phyloP scores from a whole-genome alignment of 2,329 filamentous ascomycete genomes.

The Ophiocordyceps unilateralis region DNA sequence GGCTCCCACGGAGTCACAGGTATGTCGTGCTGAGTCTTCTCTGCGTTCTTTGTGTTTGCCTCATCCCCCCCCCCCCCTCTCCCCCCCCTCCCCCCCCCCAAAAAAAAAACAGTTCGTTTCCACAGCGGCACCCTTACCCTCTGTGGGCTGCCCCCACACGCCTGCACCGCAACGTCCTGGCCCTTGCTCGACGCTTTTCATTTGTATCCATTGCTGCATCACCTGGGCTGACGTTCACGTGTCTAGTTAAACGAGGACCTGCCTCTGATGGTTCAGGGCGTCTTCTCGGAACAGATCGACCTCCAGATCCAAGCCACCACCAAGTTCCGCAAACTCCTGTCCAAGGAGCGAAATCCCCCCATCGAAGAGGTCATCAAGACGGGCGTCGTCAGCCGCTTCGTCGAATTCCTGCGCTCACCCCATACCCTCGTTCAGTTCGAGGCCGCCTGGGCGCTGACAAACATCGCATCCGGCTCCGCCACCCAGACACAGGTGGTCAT shows the following conservation, averaged over 20 bases:
- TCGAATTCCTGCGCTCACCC: constrained; percentile 93
- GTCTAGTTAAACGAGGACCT: constrained; percentile 86
- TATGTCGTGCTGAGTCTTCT: constrained; percentile 17
- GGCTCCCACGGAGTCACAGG: constrained; percentile 88
- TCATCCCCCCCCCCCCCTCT: not conserved
- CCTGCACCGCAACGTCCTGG: not conserved
- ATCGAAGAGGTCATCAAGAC: constrained; percentile 99
- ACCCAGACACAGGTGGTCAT: constrained; percentile 98
- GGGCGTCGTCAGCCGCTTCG: constrained; percentile 90
- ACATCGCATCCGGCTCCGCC: constrained; percentile 94
- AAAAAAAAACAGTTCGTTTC: not conserved
- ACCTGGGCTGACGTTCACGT: not conserved
- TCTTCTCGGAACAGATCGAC: constrained; percentile 98
- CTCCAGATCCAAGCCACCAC: constrained; percentile 94
- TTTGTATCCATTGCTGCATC: not conserved
- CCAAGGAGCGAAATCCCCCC: constrained; percentile 96
- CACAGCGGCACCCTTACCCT: not conserved
- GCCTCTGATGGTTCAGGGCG: constrained; percentile 91
- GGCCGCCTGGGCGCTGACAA: constrained; percentile 96
- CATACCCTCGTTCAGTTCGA: constrained; percentile 98
- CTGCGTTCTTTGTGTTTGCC: not conserved
- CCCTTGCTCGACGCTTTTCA: not conserved
- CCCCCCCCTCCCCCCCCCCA: not conserved
- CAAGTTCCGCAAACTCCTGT: constrained; percentile 94
- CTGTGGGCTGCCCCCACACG: not conserved